Base-by-base conservation (phyloP, 495 filamentous ascomycete genomes). In the Terfezia boudieri region DNA sequence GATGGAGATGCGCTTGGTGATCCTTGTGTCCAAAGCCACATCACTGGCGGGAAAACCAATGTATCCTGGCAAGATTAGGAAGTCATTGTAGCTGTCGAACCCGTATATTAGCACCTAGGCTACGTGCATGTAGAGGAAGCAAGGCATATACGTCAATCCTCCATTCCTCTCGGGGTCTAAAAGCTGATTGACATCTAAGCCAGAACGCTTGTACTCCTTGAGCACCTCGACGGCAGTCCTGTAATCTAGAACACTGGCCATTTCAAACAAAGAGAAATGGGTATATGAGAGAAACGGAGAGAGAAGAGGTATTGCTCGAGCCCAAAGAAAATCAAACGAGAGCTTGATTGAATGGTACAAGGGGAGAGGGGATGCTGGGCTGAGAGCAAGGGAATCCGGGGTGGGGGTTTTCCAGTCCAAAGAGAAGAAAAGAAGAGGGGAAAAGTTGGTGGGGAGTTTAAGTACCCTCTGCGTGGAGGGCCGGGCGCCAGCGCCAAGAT, bases 1-100 rank as follows among this genome's bases (percentile, higher is more conserved):
- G 61, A 99, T 72, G 12, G 80, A 77, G 68, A 96, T 89, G 60
- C 85, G 79, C 76, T 87, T 93, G 58, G 90, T 96, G 58, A 99
- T 76, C 41, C 83, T 85, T 16, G 88, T 84, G 53, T 95, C 90
- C 49, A 96, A 81, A 52, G 70, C 71, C 54, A 96, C 92, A 60
- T 84, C 83, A 48, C 84, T 86, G 55, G 92, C 89, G 55, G 90
- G 78, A 70, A 99, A 99, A 26, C 49, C 76, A 66, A 78, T 74
- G 62, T 77, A 77, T 49, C 76, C 73, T 12, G 74, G 75, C 50
- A 77, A 65, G 53, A 80, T 58, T 20, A 79, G 68, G 63, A 78
- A 82, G 64, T 78, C 76, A 65, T 78, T 78, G 71, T 76, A 77
- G 8, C 62, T 65, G 36, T 50, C 49, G 26, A 41, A 53, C 22